Percentiles rank a stretch among this genome's conserved stretches.
phyloP scores from a whole-genome alignment of 2,329 filamentous ascomycete species.

The Geoglossum cookeanum region DNA sequence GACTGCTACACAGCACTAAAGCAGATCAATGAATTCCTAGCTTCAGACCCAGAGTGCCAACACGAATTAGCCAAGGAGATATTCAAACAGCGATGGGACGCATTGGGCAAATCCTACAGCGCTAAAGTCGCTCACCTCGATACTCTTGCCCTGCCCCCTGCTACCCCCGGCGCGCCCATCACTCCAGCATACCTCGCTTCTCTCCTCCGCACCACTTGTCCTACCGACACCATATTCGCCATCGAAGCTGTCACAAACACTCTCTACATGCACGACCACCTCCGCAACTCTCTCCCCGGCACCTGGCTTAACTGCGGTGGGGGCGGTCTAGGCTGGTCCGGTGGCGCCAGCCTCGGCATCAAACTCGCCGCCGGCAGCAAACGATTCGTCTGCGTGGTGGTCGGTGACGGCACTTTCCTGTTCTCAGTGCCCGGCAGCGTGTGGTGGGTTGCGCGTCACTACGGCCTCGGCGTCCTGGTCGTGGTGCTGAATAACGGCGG shows the following conservation, averaged over 20 bases:
- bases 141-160: slow-evolving; percentile 32
- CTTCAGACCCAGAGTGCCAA: slow-evolving; percentile 19
- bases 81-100: slow-evolving; percentile 28
- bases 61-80: slow-evolving; percentile 15
- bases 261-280: slow-evolving; percentile 46
- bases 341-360: slow-evolving; percentile 55
- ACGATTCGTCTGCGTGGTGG: slow-evolving; percentile 43
- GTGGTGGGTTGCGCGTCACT: slow-evolving; percentile 49
- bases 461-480: slow-evolving; percentile 45
- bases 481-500: slow-evolving; percentile 52
- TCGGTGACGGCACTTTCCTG: slow-evolving; percentile 48
- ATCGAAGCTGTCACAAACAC: slow-evolving; percentile 64
- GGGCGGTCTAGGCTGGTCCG: slow-evolving; percentile 70
- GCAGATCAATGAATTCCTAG: slow-evolving; percentile 48
- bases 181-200: slow-evolving; percentile 38
- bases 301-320: slow-evolving; percentile 68
- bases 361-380: slow-evolving; percentile 39
- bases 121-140: slow-evolving; percentile 41
- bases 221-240: slow-evolving; percentile 50
- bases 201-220: slow-evolving; percentile 36
- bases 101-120: slow-evolving; percentile 37
- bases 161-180: slow-evolving; percentile 39
- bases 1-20: slow-evolving; percentile 45
- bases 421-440: slow-evolving; percentile 46
- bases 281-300: slow-evolving; percentile 47